These are phyloP conservation scores for Pichia norvegensis DNA, from an alignment of 1,139 yeast species.

Conservation along the genomic window DNA sequence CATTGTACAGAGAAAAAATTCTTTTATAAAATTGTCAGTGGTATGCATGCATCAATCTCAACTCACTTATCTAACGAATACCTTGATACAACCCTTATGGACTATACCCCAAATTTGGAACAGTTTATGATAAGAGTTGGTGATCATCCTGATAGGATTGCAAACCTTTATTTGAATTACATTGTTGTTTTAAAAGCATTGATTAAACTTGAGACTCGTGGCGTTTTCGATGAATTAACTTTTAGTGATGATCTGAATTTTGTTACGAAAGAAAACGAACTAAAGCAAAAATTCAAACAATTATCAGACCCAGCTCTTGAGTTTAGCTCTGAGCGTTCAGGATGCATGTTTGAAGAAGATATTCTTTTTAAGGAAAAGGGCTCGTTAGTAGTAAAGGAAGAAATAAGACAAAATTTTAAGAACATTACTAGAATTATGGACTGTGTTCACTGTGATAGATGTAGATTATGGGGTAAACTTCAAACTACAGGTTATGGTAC, in stretches of 20 bases:
- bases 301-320: constrained; percentile 24
- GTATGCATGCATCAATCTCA: constrained; percentile 93
- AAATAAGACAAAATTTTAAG: constrained; percentile 75
- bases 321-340: constrained; percentile 14
- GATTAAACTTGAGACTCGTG: constrained; percentile 42
- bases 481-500: constrained; percentile 98
- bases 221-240: constrained; percentile 22
- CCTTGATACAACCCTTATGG: constrained; percentile 62
- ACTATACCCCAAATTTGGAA: constrained; percentile 75
- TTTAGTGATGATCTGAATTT: constrained; percentile 25
- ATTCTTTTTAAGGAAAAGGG: constrained; percentile 45
- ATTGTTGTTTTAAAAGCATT: constrained; percentile 80
- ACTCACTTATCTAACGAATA: constrained; percentile 88
- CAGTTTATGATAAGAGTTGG: constrained; percentile 90
- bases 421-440: constrained; percentile 93
- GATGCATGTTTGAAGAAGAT: constrained; percentile 40
- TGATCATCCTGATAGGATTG: constrained; percentile 74
- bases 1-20: constrained; percentile 75
- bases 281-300: constrained; percentile 22
- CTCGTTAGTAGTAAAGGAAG: constrained; percentile 51
- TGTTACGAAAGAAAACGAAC: constrained; percentile 21
- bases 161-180: constrained; percentile 87
- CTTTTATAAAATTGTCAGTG: constrained; percentile 80
- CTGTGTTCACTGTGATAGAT: constrained; percentile 96
- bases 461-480: constrained; percentile 95